Evolutionary conservation across 805 yeast genomes (phyloP).

Genomic region (Metschnikowia corniflorae): DNA sequence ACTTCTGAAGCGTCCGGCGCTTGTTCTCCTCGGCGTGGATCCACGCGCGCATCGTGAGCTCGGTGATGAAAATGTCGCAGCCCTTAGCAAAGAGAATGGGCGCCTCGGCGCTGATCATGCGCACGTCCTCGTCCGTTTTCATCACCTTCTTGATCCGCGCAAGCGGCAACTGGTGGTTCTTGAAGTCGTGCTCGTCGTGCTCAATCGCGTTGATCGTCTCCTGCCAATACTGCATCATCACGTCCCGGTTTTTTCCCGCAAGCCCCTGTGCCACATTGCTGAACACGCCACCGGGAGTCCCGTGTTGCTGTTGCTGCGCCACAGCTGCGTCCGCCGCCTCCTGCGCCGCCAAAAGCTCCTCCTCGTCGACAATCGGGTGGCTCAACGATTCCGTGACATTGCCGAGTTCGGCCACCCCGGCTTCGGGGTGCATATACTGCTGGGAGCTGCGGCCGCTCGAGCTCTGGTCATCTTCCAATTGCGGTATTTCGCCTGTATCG

Average conservation of each 20-base stretch:
- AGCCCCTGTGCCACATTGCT: slow-evolving; percentile 77
- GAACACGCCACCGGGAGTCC: slow-evolving; percentile 59
- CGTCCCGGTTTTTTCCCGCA: slow-evolving; percentile 56
- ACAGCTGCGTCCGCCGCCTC: slow-evolving; percentile 48
- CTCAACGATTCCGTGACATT: slow-evolving; percentile 3
- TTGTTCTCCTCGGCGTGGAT: slow-evolving; percentile 96
- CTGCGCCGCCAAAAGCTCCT: slow-evolving; percentile 42
- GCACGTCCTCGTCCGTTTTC: slow-evolving; percentile 96
- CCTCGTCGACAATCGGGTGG: slow-evolving; percentile 34
- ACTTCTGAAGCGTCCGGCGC: slow-evolving; percentile 87
- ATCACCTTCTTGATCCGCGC: slow-evolving; percentile 96
- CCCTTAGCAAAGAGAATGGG: slow-evolving; percentile 97
- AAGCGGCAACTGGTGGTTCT: slow-evolving; percentile 89
- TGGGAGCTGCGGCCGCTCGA: slow-evolving; percentile 18
- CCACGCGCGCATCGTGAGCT: slow-evolving; percentile 98
- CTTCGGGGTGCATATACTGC: slow-evolving; percentile 12
- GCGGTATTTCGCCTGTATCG: slow-evolving; percentile 26
- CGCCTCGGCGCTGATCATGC: slow-evolving; percentile 98
- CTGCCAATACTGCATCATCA: slow-evolving; percentile 98
- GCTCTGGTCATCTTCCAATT: slow-evolving; percentile 18
- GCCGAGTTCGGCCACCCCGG: slow-evolving; percentile 8
- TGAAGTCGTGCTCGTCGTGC: slow-evolving; percentile 83
- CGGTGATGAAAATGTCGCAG: slow-evolving; percentile 95
- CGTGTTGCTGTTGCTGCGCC: slow-evolving; percentile 39
- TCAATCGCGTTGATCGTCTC: slow-evolving; percentile 91